Evolutionary conservation across 2,329 filamentous ascomycete genomes (phyloP).

Genomic region (Pseudogymnoascus sp.): DNA sequence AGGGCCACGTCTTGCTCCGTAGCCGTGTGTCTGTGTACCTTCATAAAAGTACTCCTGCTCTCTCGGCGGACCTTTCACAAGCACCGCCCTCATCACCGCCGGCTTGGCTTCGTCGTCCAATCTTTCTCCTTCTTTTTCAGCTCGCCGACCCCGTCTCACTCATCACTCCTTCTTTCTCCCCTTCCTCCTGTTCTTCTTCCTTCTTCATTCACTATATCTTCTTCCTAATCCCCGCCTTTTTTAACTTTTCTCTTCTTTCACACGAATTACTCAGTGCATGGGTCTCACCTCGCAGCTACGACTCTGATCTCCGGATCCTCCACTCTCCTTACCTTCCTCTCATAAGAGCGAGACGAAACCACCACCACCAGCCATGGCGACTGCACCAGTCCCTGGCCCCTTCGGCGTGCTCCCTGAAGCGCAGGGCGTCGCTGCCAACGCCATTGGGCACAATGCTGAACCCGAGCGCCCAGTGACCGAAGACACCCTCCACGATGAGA

Average conservation of each 20-base stretch:
- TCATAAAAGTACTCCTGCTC: background rate
- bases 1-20: background rate
- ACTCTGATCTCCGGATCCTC: conserved; percentile 5
- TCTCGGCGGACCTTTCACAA: background rate
- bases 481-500: background rate
- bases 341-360: background rate
- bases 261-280: background rate
- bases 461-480: background rate
- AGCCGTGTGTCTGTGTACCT: background rate
- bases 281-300: background rate
- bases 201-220: background rate
- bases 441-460: background rate
- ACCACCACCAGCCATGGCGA: conserved; percentile 4
- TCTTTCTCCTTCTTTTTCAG: conserved; percentile 7
- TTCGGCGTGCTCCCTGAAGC: conserved; percentile 3
- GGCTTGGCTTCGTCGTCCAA: conserved; percentile 3
- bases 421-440: background rate
- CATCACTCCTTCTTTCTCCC: background rate
- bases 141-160: conserved; percentile 4
- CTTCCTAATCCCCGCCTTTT: background rate
- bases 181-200: background rate
- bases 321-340: conserved; percentile 2
- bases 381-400: background rate
- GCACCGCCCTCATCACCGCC: background rate
- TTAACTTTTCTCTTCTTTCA: background rate